Base-by-base conservation (phyloP, 108 stramenopile genomes). In the Halocafeteria seosinensis region DNA sequence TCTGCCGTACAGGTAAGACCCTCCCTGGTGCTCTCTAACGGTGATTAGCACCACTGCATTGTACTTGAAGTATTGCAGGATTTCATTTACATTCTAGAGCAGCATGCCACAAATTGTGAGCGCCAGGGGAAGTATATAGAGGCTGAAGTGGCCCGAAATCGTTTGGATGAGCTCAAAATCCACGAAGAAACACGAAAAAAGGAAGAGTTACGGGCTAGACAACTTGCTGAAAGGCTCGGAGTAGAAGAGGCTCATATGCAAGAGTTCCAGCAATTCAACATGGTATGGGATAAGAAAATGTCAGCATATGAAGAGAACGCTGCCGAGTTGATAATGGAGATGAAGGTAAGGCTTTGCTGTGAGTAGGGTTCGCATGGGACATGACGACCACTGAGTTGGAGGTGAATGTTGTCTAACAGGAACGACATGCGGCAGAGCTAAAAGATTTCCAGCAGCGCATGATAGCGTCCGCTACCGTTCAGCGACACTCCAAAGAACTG, bases 211-310 rank as follows among this genome's bases (percentile, higher is more conserved):
- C 79, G 85, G 25, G 81, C 85, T 8, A 73, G 86, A 35, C 85
- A 87, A 34, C 73, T 85, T 24, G 80, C 82, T 24, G 87, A 88
- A 63, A 71, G 81, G 47, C 59, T 88, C n/a, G 85, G 84, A n/a
- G 81, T 88, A 32, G 87, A 88, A 59, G 87, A 88, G 69, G 85
- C 85, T 13, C 85, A 88, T 72, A 85, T 88, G 85, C 78, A 87
- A 13, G 87, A 88, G 73, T 88, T 84, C 59, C 85, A 85, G 71
- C 84, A 87, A 74, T 87, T 87, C 62, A 88, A 87, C 71, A 64
- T 79, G 62, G 57, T 73, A 13, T 88, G 87, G 87, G 85, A 88
- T 62, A 78, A 82, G 69, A 87, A 80, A 64, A 80, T 82, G 66
- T 60, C 72, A n/a, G 85, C 85, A 27, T 86, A 84, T 62, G 85